Evolutionary conservation across 257 asterid species (phyloP), one percentile per base, ranked within the genome.

Genomic region (Henckelia pumila): DNA sequence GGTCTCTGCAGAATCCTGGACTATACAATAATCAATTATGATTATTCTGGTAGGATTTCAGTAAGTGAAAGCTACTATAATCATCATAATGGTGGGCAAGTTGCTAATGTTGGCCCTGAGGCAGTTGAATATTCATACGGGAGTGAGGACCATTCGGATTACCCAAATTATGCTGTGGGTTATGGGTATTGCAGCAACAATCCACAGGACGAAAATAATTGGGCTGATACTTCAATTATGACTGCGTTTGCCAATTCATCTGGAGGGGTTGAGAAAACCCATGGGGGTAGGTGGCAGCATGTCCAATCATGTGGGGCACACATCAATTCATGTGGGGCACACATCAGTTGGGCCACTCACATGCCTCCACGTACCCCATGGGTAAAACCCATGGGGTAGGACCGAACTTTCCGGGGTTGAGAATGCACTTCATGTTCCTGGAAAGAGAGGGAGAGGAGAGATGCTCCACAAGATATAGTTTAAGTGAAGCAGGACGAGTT

Each of bases 401-500:
- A n/a, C n/a, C n/a, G n/a, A n/a, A n/a, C n/a, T n/a, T n/a, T n/a
- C n/a, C n/a, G n/a, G n/a, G n/a, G n/a, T n/a, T n/a, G 95, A 80
- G 59, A 71, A 72, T 75, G 81, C 75, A 23, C 60, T 82, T 59
- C 71, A 68, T 52, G 21, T 78, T 71, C 72, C 82, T 57, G 86
- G 88, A 10, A 89, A 71, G 81, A 86, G 97, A 79, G 95, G 97
- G 26, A 88, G 91, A 83, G n/a, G n/a, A 92, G 76, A 64, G 88
- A 82, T 73, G 72, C 40, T 60, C 85, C 93, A 1, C 72, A 73
- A 4, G 76, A 88, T 59, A 79, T 92, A 47, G 35, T 89, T 74
- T 97, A 92, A 83, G 97, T 92, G 80, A 92, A 76, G 70, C 98
- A 92, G 83, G 98, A 92, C 73, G 98, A 92, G 76, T 82, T 92